Evolutionary conservation across 371 early-diverging fungal species (phyloP), one percentile per base, ranked within the genome.

Genomic region (Mucor plumbeus): DNA sequence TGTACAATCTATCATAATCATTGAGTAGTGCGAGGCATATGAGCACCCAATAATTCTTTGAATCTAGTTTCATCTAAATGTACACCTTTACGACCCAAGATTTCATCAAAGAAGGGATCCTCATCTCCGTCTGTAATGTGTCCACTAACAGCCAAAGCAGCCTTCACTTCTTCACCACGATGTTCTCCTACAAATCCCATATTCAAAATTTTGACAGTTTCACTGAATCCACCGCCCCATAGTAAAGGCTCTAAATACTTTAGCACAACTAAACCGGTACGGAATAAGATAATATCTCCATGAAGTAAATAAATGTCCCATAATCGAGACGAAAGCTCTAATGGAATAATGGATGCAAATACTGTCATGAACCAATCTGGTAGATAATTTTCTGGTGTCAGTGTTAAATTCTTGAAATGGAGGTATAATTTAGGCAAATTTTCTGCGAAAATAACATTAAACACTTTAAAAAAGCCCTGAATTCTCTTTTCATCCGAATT

Each of bases 301-400:
- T 80, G 77, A 3, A 85, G 60, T 14, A 85, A 63, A 40, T 76
- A 85, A 6, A 83, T 73, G 57, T 85, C 85, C 82, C 82, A 83
- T 33, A 85, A 65, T 21, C 85, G 65, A 9, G 78, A 64, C 2
- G 85, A 81, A 10, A 82, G 65, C 48, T 82, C 84, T 2, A 83
- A 60, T 1, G 85, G 85, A 21, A 82, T 73, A 26, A 83, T 73
- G 9, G 83, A 83, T 0, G 84, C 65, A 65, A 83, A 85, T 2
- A 85, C 55, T 4, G 85, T 81, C 77, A 83, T 83, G 56, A 83
- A 81, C 85, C 82, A 84, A 59, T 81, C 81, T 0, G 80, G 78
- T 9, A 84, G 50, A 54, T 81, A 84, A 44, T 84, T 78, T 15
- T 84, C 81, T 1, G 84, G 84, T 38, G 82, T 81, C n/a, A 84